These are phyloP conservation scores for Phaseolus coccineus DNA, from an alignment of 331 rosid species.

Conservation along the genomic window DNA sequence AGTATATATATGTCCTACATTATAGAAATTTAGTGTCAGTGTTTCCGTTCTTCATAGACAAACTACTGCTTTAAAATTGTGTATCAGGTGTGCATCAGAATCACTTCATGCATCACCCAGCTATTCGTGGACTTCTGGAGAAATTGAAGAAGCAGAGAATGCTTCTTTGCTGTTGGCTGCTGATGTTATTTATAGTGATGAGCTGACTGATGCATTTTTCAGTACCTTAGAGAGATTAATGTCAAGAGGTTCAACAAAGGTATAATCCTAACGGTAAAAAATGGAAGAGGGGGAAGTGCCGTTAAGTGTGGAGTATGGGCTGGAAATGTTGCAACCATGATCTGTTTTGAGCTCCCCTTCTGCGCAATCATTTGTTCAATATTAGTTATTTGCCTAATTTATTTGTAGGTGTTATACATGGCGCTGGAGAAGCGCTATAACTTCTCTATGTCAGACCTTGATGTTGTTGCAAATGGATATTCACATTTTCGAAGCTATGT, in stretches of 20 bases:
- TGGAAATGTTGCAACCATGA: not conserved
- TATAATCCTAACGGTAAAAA: slow-evolving; percentile 19
- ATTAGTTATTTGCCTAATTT: slow-evolving; percentile 34
- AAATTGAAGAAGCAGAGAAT: slow-evolving; percentile 71
- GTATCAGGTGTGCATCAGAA: slow-evolving; percentile 20
- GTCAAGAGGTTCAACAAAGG: slow-evolving; percentile 81
- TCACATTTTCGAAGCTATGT: slow-evolving; percentile 76
- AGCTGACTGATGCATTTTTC: slow-evolving; percentile 85
- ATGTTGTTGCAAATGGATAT: slow-evolving; percentile 86
- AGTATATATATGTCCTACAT: too few relatives aligned
- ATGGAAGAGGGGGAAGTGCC: not conserved
- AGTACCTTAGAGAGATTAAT: slow-evolving; percentile 65
- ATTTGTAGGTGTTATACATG: slow-evolving; percentile 71
- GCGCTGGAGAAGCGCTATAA: slow-evolving; percentile 91
- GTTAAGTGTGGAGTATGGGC: not conserved
- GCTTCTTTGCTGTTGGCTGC: slow-evolving; percentile 89
- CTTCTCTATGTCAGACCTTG: slow-evolving; percentile 81
- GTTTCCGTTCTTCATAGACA: not conserved
- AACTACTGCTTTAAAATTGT: not conserved
- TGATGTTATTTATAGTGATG: slow-evolving; percentile 86
- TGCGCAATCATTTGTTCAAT: slow-evolving; percentile 4
- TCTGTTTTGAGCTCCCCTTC: slow-evolving; percentile 23
- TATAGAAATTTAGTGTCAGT: too few relatives aligned
- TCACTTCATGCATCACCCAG: slow-evolving; percentile 55
- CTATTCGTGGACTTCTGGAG: slow-evolving; percentile 73